Conservation (phyloP, 2,329 filamentous ascomycete genomes). For the Albophoma yamanashiensis region DNA sequence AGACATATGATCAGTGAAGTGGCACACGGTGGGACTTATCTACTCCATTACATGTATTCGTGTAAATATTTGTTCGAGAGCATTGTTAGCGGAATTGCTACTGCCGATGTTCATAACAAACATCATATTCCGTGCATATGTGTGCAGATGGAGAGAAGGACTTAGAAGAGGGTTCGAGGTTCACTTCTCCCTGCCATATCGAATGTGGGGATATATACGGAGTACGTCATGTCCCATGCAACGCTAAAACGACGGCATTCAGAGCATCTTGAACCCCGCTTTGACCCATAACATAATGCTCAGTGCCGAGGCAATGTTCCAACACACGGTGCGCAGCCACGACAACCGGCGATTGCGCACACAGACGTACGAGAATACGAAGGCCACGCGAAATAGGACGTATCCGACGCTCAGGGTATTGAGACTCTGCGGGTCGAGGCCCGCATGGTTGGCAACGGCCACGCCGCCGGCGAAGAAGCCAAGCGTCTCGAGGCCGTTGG, state of each 20-base stretch:
- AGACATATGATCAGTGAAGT: no score
- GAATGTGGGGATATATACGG: no score
- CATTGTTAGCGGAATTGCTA: not conserved
- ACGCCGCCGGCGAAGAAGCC: slow-evolving; percentile 32
- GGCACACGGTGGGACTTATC: no score
- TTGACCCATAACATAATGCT: slow-evolving; percentile 28
- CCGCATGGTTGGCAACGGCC: slow-evolving; percentile 32
- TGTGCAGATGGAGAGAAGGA: no score
- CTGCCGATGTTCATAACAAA: no score
- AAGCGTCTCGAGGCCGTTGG: slow-evolving; percentile 34
- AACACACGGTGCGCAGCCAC: slow-evolving; percentile 26
- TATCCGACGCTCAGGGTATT: slow-evolving; percentile 30
- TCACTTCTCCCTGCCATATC: no score
- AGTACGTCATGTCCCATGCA: no score
- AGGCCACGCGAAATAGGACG: slow-evolving; percentile 25
- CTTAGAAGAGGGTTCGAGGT: no score
- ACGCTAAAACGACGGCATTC: no score
- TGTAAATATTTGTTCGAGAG: not conserved
- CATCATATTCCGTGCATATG: not conserved
- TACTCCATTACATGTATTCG: no score
- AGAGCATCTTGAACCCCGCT: slow-evolving; percentile 21
- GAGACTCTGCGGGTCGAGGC: slow-evolving; percentile 22
- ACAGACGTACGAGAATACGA: slow-evolving; percentile 31
- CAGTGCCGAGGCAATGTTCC: slow-evolving; percentile 22
- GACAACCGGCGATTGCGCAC: slow-evolving; percentile 29